Percentiles rank a stretch among this genome's conserved stretches.
phyloP scores from a whole-genome alignment of 78 protist species.

The Reticulomyxa filosa region DNA sequence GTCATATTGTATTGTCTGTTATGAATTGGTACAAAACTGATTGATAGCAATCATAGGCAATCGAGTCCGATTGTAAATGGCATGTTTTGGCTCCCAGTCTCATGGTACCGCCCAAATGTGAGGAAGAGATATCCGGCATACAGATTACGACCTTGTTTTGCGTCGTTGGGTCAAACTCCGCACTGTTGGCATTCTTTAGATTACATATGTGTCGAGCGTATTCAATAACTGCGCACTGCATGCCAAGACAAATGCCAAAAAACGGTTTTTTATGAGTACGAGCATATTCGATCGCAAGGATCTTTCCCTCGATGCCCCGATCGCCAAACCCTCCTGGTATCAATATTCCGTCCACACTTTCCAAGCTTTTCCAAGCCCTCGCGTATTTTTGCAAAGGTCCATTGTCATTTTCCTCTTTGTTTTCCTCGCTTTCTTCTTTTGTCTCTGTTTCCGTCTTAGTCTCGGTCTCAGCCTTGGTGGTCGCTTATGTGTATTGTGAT shows the following conservation, averaged over 20 bases:
- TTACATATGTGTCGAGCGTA: constrained; percentile 28
- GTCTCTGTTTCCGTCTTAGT: no score
- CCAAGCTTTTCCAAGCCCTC: constrained; percentile 24
- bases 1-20: background rate
- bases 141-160: constrained; percentile 16
- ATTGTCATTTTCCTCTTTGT: constrained; percentile 21
- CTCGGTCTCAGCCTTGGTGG: no score
- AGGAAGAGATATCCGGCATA: constrained; percentile 75
- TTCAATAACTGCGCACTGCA: constrained; percentile 62
- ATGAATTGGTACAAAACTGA: background rate
- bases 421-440: background rate
- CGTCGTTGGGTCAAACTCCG: background rate
- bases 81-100: constrained; percentile 70
- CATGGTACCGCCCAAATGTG: constrained; percentile 91
- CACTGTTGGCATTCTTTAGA: constrained; percentile 36
- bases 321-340: constrained; percentile 94
- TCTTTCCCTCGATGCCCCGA: constrained; percentile 80
- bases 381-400: background rate
- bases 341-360: constrained; percentile 53
- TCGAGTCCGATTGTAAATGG: background rate
- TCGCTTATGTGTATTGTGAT: no score
- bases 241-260: constrained; percentile 81
- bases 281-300: constrained; percentile 55
- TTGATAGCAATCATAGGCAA: background rate
- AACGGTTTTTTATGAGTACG: constrained; percentile 62